Evolutionary conservation across 768 basidiomycete genomes (phyloP).

Genomic region (Psilocybe cubensis): DNA sequence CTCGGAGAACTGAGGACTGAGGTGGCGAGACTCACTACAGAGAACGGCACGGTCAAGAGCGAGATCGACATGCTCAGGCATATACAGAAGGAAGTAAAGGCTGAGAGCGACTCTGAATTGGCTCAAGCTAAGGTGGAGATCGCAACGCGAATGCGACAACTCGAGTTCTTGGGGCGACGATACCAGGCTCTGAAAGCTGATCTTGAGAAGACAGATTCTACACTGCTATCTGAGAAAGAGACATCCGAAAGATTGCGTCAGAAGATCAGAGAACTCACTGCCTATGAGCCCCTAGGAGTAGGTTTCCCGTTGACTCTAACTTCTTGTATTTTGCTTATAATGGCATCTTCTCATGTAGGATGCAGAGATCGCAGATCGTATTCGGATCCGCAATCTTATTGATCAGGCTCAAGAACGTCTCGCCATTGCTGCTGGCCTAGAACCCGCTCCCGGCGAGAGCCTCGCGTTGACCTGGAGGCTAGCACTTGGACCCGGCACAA

Average conservation of each 20-base stretch:
- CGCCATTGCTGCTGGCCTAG: conserved; percentile 6
- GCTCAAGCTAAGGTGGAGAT: not conserved
- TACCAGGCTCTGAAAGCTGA: no score
- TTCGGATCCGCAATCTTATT: conserved; percentile 14
- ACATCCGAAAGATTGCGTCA: not conserved
- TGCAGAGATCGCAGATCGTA: conserved; percentile 15
- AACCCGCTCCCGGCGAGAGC: conserved; percentile 7
- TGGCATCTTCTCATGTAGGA: conserved; percentile 1
- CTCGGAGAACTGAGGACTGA: not conserved
- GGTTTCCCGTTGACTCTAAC: not conserved
- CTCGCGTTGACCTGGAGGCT: conserved; percentile 12
- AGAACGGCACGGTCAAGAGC: not conserved
- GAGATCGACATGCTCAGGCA: not conserved
- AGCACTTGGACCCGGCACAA: conserved; percentile 1
- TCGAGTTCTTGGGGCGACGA: no score
- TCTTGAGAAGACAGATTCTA: no score
- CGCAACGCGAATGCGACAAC: no score
- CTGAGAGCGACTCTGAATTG: not conserved
- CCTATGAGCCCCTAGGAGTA: conserved; percentile 3
- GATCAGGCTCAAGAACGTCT: conserved; percentile 15
- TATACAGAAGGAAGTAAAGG: not conserved
- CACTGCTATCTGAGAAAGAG: not conserved
- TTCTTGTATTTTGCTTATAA: not conserved
- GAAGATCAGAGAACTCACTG: not conserved
- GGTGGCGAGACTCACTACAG: not conserved